phyloP scores from a whole-genome alignment of 495 filamentous ascomycete species.

The Penicillium herquei region DNA sequence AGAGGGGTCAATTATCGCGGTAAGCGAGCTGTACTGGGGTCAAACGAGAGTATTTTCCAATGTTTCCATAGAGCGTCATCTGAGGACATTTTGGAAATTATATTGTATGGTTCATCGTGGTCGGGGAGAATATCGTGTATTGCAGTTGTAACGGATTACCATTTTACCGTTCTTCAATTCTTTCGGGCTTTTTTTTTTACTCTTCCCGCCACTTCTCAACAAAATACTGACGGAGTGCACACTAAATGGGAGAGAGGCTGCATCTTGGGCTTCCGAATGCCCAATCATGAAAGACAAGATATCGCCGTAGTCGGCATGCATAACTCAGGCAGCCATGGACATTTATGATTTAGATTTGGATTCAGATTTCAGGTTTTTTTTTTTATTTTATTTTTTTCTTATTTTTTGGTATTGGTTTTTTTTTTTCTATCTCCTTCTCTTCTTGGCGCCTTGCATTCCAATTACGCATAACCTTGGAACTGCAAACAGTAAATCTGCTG shows the following conservation, averaged over 20 bases:
- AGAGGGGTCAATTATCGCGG: constrained; percentile 1
- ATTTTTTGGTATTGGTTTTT: background rate
- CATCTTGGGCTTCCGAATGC: background rate
- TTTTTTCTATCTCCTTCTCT: background rate
- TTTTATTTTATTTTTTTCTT: background rate
- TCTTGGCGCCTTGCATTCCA: background rate
- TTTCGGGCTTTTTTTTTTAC: no score
- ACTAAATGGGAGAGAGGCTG: no score
- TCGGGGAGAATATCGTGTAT: no score
- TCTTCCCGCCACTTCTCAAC: no score
- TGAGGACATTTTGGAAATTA: no score
- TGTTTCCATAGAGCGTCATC: no score
- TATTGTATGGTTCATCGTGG: no score
- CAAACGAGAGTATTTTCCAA: background rate
- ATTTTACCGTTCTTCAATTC: no score
- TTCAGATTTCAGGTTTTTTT: background rate
- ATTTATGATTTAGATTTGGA: background rate
- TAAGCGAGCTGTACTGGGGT: background rate
- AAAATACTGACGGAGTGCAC: no score
- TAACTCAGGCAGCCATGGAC: constrained; percentile 20
- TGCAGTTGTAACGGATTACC: no score
- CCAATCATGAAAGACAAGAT: constrained; percentile 2
- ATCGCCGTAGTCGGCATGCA: constrained; percentile 6
- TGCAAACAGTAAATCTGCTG: constrained; percentile 3
- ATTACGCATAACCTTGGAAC: background rate